Conservation (phyloP, 306 rosid species). For the Betula pendula region DNA sequence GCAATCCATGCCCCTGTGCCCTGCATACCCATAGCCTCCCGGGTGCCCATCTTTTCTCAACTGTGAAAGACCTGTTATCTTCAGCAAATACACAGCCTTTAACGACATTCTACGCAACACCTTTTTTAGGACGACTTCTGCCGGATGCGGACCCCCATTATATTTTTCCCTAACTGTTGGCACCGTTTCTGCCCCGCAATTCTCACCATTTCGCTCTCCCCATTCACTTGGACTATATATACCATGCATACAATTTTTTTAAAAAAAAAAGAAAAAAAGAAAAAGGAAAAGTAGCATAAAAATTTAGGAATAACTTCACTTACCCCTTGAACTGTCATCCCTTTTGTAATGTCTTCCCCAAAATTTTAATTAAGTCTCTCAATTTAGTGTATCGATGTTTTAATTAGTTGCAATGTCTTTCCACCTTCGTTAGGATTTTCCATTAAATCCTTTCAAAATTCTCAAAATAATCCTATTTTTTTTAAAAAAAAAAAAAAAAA, state of each 20-base stretch:
- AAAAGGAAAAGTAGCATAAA: too few relatives aligned
- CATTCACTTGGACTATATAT: conserved; percentile 20
- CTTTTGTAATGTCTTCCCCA: too few relatives aligned
- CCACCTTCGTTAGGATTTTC: too few relatives aligned
- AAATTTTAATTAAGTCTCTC: too few relatives aligned
- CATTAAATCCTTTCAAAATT: too few relatives aligned
- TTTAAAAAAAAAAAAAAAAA: too few relatives aligned
- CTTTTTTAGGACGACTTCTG: conserved; percentile 13
- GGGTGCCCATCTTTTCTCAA: conserved; percentile 35
- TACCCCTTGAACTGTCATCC: too few relatives aligned
- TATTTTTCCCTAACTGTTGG: neutral
- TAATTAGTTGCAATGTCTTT: too few relatives aligned
- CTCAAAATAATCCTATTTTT: too few relatives aligned
- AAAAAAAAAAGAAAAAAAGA: neutral
- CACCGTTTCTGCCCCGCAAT: neutral
- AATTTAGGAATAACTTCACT: too few relatives aligned
- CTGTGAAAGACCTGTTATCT: conserved; percentile 29
- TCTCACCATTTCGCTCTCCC: neutral
- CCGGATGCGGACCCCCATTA: conserved; percentile 5
- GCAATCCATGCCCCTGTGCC: conserved; percentile 21
- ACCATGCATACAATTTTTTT: too few relatives aligned
- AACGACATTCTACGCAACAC: conserved; percentile 6
- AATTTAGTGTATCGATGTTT: too few relatives aligned
- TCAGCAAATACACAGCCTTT: conserved; percentile 27
- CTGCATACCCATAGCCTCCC: conserved; percentile 10